Conservation (phyloP, 345 rosid species). For the Brassica incana region DNA sequence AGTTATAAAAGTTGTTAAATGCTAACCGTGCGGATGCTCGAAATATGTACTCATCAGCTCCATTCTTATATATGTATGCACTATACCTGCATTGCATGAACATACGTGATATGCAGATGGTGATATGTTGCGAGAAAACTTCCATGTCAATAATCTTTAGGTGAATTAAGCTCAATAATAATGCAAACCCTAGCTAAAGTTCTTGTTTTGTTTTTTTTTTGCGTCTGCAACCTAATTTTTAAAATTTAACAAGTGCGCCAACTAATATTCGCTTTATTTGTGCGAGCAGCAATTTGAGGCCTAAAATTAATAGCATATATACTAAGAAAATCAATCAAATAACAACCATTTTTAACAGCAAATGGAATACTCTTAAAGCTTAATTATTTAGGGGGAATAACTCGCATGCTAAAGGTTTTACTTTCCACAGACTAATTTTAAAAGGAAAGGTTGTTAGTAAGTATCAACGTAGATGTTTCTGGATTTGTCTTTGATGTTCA, state of each 20-base stretch:
- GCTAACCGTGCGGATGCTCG: not conserved
- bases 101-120: not conserved
- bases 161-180: not conserved
- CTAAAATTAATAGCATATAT: not conserved
- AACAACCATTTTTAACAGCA: not conserved
- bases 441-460: not conserved
- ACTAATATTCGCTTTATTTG: constrained; percentile 23
- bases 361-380: not conserved
- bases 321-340: not conserved
- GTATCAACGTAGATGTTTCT: not conserved
- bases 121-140: not conserved
- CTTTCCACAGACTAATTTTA: not conserved
- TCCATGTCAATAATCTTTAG: not conserved
- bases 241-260: constrained; percentile 5
- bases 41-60: not conserved
- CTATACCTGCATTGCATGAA: not conserved
- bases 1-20: not conserved
- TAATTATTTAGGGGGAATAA: not conserved
- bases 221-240: not conserved
- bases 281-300: constrained; percentile 2
- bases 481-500: not conserved
- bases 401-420: not conserved
- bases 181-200: constrained; percentile 13
- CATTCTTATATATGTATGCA: not conserved
- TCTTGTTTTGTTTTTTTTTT: not conserved